phyloP scores from a whole-genome alignment of 1,139 yeast species.

The Geotrichum klebahnii region DNA sequence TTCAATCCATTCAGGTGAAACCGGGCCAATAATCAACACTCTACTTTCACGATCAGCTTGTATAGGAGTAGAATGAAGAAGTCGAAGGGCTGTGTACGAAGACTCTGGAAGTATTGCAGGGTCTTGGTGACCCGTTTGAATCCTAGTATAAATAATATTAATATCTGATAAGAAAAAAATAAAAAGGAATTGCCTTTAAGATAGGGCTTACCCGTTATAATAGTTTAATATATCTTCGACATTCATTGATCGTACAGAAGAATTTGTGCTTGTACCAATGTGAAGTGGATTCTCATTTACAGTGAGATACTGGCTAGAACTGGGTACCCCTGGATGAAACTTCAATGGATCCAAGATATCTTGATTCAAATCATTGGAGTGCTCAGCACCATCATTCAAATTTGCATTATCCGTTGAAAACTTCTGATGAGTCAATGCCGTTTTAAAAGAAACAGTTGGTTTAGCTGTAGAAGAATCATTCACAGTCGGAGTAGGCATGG shows the following conservation, averaged over 20 bases:
- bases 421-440: neutral
- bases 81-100: constrained; percentile 61
- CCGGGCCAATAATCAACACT: constrained; percentile 55
- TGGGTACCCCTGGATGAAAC: neutral
- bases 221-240: constrained; percentile 9
- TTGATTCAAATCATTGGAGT: neutral
- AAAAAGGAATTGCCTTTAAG: neutral
- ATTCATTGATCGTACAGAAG: neutral
- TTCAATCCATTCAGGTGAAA: constrained; percentile 58
- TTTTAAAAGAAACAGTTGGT: neutral
- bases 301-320: neutral
- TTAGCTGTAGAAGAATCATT: neutral
- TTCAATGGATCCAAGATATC: neutral
- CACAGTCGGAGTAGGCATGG: neutral
- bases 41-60: constrained; percentile 51
- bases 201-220: constrained; percentile 1
- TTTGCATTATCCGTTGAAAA: neutral
- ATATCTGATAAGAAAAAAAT: neutral
- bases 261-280: neutral
- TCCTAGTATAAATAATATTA: neutral
- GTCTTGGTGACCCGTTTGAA: neutral
- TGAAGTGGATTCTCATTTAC: neutral
- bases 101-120: constrained; percentile 10
- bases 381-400: neutral
- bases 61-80: constrained; percentile 52